These are phyloP conservation scores for Aschersonia sp. DNA, from an alignment of 2,329 filamentous ascomycete species.

Conservation along the genomic window DNA sequence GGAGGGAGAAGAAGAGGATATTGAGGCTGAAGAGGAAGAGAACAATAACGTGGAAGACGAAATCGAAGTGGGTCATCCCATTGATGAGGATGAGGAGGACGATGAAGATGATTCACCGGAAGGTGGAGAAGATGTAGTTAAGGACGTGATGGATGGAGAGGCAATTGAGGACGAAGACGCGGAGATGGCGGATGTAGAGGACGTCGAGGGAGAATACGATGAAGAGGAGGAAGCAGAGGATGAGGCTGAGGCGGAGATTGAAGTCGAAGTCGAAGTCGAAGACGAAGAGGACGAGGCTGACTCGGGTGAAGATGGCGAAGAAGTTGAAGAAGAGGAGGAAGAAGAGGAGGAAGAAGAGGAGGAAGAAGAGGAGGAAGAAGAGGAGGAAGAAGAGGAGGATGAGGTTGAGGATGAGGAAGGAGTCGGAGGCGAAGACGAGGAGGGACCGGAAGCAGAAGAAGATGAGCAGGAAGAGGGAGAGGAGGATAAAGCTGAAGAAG, in stretches of 20 bases:
- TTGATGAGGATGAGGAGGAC: conserved; percentile 5
- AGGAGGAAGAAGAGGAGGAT: conserved; percentile 11
- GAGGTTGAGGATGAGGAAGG: conserved; percentile 6
- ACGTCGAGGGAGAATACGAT: conserved; percentile 5
- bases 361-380: conserved; percentile 7
- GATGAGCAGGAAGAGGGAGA: conserved; percentile 15
- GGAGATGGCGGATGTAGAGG: conserved; percentile 5
- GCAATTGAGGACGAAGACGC: conserved; percentile 5
- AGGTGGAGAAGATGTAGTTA: conserved; percentile 5
- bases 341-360: conserved; percentile 7
- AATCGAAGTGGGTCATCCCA: conserved; percentile 2
- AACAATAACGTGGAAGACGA: conserved; percentile 6
- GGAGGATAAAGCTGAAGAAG: conserved; percentile 7
- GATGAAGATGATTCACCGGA: conserved; percentile 8
- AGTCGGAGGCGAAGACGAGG: conserved; percentile 1
- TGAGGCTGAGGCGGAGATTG: conserved; percentile 3
- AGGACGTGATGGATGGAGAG: conserved; percentile 7
- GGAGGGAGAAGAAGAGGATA: neutral
- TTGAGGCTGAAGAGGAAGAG: conserved; percentile 4
- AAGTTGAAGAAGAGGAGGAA: conserved; percentile 3
- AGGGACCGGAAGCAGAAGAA: conserved; percentile 18
- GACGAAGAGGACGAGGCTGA: conserved; percentile 7
- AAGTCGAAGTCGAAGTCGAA: conserved; percentile 4
- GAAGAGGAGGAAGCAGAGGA: conserved; percentile 6
- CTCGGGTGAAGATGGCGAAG: neutral